Evolutionary conservation across 179 eudicot genomes (phyloP), one percentile per base, ranked within the genome.

Genomic region (Heliamphora pulchella): DNA sequence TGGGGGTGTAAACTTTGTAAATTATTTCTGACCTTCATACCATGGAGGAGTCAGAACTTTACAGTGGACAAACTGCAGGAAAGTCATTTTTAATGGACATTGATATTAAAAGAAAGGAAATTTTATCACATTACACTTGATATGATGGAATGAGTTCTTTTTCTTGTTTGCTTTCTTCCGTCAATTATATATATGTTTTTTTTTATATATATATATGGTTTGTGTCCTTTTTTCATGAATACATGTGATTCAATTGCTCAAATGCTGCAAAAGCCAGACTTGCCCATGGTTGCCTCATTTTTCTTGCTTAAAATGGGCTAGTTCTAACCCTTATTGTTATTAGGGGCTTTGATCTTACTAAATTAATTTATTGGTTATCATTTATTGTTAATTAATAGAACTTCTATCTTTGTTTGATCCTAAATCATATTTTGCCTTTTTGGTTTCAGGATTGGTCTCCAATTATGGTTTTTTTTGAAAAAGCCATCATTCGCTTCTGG

Each of bases 391-490:
- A 41, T 43, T 68, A 54, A 7, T 44, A 48, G 41, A 39, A 67
- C 11, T 20, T n/a, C 8, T 18, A 44, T 57, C 39, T n/a, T 54
- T 55, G 1, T 39, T 65, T 13, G 54, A 68, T 54, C 53, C 63
- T 68, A 1, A 69, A 48, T 47, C 51, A 10, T 76, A 66, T 58
- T 43, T 39, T 50, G 46, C 51, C 63, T 76, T 78, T 7, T 2
- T 53, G 17, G 18, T 86, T 89, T 76, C 88, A 96, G 99, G 97
- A 96, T 84, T 96, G 97, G 97, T 86, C 75, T 80, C 87, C 89
- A 81, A 81, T 92, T 71, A 84, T 92, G 71, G 14, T 83, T 11
- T 92, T 96, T 66, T 74, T 96, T 43, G 91, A 91, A 83, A 86
- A 89, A 74, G 86, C 94, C 39, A 86, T 90, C 41, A 73, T 75